These are phyloP conservation scores for Taxawa tesnikishii DNA, from an alignment of 2,329 filamentous ascomycete species.

Conservation along the genomic window DNA sequence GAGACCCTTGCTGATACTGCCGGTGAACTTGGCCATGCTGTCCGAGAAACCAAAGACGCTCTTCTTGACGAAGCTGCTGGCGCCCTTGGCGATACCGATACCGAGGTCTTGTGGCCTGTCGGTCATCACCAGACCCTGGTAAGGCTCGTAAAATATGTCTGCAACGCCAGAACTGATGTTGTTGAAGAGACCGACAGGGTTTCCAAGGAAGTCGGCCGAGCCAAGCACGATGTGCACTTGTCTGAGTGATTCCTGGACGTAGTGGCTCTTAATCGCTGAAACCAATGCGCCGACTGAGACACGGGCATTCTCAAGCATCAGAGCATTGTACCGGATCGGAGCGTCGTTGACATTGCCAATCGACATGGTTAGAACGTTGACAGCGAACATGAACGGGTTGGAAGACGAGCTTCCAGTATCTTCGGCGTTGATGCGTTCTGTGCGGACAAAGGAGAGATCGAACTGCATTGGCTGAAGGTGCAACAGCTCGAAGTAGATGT, in stretches of 20 bases:
- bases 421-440: conserved; percentile 90
- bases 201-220: conserved; percentile 93
- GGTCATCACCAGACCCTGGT: conserved; percentile 92
- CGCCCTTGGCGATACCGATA: conserved; percentile 88
- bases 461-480: conserved; percentile 98
- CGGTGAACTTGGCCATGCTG: conserved; percentile 95
- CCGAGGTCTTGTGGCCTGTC: conserved; percentile 93
- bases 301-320: conserved; percentile 89
- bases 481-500: conserved; percentile 95
- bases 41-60: conserved; percentile 95
- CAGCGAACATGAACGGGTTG: conserved; percentile 96
- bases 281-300: conserved; percentile 76
- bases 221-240: conserved; percentile 96
- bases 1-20: conserved; percentile 90
- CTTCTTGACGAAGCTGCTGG: conserved; percentile 96
- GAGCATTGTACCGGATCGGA: conserved; percentile 80
- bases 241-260: conserved; percentile 89
- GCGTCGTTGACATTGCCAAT: conserved; percentile 99
- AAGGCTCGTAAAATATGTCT: conserved; percentile 98
- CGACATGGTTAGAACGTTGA: conserved; percentile 98
- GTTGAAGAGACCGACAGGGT: conserved; percentile 95
- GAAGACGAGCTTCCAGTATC: conserved; percentile 73
- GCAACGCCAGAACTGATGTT: conserved; percentile 94
- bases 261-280: conserved; percentile 83
- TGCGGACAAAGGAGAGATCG: conserved; percentile 92